Conservation (phyloP, 2,329 filamentous ascomycete genomes). For the Sporothrix variecibatus region DNA sequence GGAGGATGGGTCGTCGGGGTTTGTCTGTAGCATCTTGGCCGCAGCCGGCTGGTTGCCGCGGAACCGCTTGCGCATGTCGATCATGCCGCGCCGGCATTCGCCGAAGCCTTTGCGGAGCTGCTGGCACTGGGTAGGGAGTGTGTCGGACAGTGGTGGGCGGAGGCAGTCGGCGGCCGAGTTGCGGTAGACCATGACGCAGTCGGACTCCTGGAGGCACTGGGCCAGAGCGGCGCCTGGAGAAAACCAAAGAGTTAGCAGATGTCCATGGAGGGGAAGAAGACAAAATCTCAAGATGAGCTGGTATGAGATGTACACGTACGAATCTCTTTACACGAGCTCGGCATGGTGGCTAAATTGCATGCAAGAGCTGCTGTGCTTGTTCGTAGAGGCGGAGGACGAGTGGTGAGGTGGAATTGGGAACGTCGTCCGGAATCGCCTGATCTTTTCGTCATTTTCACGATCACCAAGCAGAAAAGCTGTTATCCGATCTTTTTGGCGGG, state of each 20-base stretch:
- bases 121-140: constrained; percentile 83
- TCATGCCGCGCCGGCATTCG: constrained; percentile 93
- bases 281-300: neutral
- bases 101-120: constrained; percentile 91
- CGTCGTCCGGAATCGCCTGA: constrained; percentile 17
- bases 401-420: neutral
- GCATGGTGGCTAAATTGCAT: constrained; percentile 53
- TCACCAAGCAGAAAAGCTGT: constrained; percentile 5
- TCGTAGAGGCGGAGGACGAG: neutral
- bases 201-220: constrained; percentile 91
- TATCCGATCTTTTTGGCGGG: neutral
- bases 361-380: neutral
- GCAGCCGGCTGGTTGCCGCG: constrained; percentile 86
- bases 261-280: neutral
- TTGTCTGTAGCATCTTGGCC: constrained; percentile 51
- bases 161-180: constrained; percentile 87
- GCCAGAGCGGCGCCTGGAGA: constrained; percentile 81
- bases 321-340: constrained; percentile 94
- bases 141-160: constrained; percentile 75
- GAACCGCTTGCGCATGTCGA: constrained; percentile 99
- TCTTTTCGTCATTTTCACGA: neutral
- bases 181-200: constrained; percentile 92
- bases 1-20: constrained; percentile 45
- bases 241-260: neutral
- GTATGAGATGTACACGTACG: constrained; percentile 57